Evolutionary conservation across 768 basidiomycete species (phyloP), one percentile per base, ranked within the genome.

Genomic region (Boletus pseudo-olivaceus): DNA sequence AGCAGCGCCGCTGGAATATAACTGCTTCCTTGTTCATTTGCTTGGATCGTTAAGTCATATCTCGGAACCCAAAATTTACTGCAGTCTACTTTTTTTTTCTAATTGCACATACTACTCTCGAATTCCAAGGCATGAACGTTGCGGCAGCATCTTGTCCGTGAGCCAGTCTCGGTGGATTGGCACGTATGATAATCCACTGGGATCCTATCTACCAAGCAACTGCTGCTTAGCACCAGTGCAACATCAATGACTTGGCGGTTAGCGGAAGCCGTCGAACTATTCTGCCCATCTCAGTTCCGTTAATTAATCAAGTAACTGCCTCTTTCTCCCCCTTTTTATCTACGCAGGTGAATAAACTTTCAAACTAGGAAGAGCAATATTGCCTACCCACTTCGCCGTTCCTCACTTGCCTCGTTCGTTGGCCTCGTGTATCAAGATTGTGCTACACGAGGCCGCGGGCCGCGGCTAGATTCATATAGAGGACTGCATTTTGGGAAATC

Each of bases 371-470:
- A 47, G 43, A 37, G 7, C 12, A 40, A 40, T 12, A 40, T 20
- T 52, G 23, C 19, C 29, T 40, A 48, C 45, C 54, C 62, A 37
- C 33, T 29, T 57, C 26, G 19, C 57, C 43, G 57, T 53, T 51
- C 30, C 54, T 44, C 29, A 26, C 45, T 26, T 62, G 12, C 53
- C 50, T 45, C 35, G 35, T 55, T 53, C 7, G 41, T 50, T 33
- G 23, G 34, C 54, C 53, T 42, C 55, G 23, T 49, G 53, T n/a
- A 50, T 57, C 49, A 41, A 47, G 27, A 30, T 50, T 15, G 27
- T n/a, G 5, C 11, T 4, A 51, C 65, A 58, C 55, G 60, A 65
- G 60, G 62, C 65, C 60, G 65, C 60, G 60, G 58, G 0, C 56
- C 54, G 26, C 51, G 51, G 65, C 29, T 49, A 40, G 54, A 49